Evolutionary conservation across 495 filamentous ascomycete genomes (phyloP).

Genomic region (Penicillium atrosanguineum): DNA sequence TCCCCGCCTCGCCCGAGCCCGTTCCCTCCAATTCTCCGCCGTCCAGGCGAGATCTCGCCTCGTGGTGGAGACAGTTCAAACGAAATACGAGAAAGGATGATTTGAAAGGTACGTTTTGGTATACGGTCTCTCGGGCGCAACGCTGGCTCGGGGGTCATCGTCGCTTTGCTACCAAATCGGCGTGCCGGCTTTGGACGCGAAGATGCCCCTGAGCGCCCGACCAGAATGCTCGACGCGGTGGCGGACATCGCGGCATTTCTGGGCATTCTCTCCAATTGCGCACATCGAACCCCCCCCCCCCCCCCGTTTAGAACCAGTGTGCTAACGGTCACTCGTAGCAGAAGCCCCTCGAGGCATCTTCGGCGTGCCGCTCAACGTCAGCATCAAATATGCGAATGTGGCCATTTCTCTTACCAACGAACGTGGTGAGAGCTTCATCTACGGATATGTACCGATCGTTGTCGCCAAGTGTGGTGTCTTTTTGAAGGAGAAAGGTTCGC

Average conservation of each 20-base stretch:
- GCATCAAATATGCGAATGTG: slow-evolving; percentile 98
- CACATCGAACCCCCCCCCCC: too few species aligned
- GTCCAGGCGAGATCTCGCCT: slow-evolving; percentile 75
- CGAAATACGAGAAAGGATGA: slow-evolving; percentile 71
- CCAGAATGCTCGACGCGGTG: neutral
- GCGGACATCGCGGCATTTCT: neutral
- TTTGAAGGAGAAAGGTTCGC: slow-evolving; percentile 93
- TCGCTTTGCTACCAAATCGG: neutral
- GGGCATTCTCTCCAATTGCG: neutral
- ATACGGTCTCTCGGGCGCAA: neutral
- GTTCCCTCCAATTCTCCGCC: slow-evolving; percentile 55
- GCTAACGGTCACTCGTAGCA: slow-evolving; percentile 2
- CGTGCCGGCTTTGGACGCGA: neutral
- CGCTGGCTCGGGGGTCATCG: neutral
- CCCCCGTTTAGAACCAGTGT: neutral
- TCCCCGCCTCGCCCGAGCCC: slow-evolving; percentile 32
- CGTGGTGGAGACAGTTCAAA: slow-evolving; percentile 92
- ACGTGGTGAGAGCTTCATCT: slow-evolving; percentile 90
- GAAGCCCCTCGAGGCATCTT: slow-evolving; percentile 67
- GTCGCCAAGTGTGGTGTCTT: slow-evolving; percentile 98
- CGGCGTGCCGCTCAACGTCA: slow-evolving; percentile 87
- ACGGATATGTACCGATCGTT: slow-evolving; percentile 98
- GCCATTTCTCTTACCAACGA: slow-evolving; percentile 93
- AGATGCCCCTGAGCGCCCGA: neutral
- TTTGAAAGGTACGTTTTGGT: slow-evolving; percentile 60